Conservation (phyloP, 306 rosid species). For the Corylus americana region DNA sequence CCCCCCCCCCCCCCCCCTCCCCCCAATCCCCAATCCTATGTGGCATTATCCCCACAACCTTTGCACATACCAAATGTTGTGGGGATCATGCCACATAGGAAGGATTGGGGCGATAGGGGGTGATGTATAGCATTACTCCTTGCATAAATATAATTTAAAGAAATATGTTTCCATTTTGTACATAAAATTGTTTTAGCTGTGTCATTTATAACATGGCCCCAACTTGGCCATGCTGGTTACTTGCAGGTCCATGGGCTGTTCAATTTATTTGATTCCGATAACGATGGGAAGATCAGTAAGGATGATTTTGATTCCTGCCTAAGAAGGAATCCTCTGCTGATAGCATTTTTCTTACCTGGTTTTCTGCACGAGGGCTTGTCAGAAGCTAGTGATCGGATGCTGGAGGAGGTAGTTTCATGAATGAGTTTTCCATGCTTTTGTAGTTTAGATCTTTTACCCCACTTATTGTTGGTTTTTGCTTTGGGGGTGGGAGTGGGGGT, state of each 20-base stretch:
- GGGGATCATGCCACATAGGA: no score
- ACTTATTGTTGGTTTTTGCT: conserved; percentile 19
- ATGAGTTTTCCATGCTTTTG: conserved; percentile 5
- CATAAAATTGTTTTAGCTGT: neutral
- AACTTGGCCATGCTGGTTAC: conserved; percentile 12
- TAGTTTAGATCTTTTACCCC: conserved; percentile 12
- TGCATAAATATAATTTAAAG: neutral
- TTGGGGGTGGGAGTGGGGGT: neutral
- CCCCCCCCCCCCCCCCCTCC: no score
- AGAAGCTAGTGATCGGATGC: conserved; percentile 25
- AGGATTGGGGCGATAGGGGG: no score
- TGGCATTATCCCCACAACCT: no score
- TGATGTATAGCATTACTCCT: neutral
- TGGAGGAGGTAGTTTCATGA: conserved; percentile 47
- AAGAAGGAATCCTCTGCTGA: conserved; percentile 70
- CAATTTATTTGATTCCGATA: conserved; percentile 52
- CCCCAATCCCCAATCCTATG: no score
- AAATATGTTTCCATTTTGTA: neutral
- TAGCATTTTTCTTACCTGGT: conserved; percentile 67
- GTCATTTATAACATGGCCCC: neutral
- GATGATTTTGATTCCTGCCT: conserved; percentile 61
- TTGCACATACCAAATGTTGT: no score
- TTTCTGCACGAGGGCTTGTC: conserved; percentile 37
- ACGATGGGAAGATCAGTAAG: conserved; percentile 65
- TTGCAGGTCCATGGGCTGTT: conserved; percentile 69